Conservation (phyloP, 1,139 yeast species). For the Kluyveromyces marxianus region DNA sequence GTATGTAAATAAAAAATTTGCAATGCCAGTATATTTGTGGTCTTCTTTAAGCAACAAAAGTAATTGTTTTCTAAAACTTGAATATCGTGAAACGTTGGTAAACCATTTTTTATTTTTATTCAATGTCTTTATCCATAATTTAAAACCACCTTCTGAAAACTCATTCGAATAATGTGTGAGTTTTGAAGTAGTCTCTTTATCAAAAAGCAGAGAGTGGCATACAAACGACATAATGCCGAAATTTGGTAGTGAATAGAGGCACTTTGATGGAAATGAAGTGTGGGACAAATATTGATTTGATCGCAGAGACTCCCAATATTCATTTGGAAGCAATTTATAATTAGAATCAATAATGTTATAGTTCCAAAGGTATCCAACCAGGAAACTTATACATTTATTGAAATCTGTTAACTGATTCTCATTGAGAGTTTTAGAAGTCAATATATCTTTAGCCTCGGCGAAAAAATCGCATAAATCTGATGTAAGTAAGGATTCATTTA, state of each 20-base stretch:
- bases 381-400: constrained; percentile 40
- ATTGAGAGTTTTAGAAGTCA: neutral
- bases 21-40: constrained; percentile 38
- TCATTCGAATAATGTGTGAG: constrained; percentile 41
- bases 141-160: constrained; percentile 21
- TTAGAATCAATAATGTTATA: constrained; percentile 36
- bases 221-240: constrained; percentile 33
- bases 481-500: neutral
- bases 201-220: constrained; percentile 25
- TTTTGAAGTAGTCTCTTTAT: constrained; percentile 27
- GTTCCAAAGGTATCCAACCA: constrained; percentile 58
- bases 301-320: constrained; percentile 4
- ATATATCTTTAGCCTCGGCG: constrained; percentile 1
- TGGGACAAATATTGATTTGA: constrained; percentile 34
- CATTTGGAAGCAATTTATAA: constrained; percentile 1
- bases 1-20: constrained; percentile 41
- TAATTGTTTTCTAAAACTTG: constrained; percentile 36
- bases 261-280: constrained; percentile 25
- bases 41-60: constrained; percentile 31
- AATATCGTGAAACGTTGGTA: constrained; percentile 26
- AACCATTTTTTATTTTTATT: constrained; percentile 31
- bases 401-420: neutral
- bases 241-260: constrained; percentile 46
- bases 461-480: constrained; percentile 5
- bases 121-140: constrained; percentile 11